phyloP scores from a whole-genome alignment of 1,284 basidiomycete species.

The Microbotryum lychnidis-dioicae region DNA sequence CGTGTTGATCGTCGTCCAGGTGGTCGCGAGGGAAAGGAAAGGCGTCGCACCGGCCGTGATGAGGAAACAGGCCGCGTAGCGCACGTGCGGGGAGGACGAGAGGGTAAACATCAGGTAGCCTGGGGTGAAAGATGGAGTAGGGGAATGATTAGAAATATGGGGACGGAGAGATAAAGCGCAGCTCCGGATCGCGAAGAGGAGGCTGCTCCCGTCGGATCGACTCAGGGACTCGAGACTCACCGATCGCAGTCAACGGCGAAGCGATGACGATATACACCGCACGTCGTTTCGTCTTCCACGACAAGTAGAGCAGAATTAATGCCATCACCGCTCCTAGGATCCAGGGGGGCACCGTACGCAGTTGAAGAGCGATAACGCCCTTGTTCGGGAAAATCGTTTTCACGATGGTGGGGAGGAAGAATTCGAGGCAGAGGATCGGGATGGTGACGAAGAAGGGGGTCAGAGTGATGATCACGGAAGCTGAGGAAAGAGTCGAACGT shows the following conservation, averaged over 20 bases:
- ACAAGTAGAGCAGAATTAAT: conserved; percentile 15
- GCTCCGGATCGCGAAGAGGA: too few species aligned
- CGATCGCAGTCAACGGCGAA: conserved; percentile 35
- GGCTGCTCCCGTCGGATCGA: too few species aligned
- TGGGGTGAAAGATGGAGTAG: conserved; percentile 22
- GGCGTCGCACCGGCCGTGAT: conserved; percentile 37
- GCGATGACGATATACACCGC: conserved; percentile 33
- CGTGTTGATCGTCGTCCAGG: conserved; percentile 31
- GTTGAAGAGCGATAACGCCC: conserved; percentile 38
- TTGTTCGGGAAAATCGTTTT: conserved; percentile 39
- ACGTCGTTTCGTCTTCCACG: conserved; percentile 37
- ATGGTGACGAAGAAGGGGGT: too few species aligned
- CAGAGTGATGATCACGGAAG: too few species aligned
- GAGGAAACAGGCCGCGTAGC: conserved; percentile 36
- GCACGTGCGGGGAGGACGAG: conserved; percentile 22
- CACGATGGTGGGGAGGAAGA: conserved; percentile 39
- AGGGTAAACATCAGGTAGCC: conserved; percentile 36
- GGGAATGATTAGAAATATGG: neutral
- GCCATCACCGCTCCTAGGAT: conserved; percentile 34
- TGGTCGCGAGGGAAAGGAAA: conserved; percentile 33
- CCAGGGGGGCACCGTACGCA: conserved; percentile 39
- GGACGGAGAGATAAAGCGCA: conserved; percentile 2
- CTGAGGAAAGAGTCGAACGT: too few species aligned
- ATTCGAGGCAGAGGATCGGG: conserved; percentile 31
- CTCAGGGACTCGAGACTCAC: too few species aligned